Evolutionary conservation across 257 asterid genomes (phyloP).

Genomic region (Plectranthus barbatus): DNA sequence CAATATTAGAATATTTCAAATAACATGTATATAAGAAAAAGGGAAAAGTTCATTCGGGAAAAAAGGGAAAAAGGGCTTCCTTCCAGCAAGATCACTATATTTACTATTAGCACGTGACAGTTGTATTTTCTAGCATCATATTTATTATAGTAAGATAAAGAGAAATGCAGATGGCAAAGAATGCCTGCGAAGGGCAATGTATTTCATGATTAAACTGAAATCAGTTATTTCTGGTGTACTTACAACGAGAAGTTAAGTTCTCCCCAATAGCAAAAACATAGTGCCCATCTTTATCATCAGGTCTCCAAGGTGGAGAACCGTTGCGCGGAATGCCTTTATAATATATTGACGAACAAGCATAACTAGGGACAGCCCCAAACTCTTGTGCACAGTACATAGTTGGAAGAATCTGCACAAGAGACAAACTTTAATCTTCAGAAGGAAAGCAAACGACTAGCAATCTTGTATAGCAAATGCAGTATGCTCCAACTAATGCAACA

Average conservation of each 20-base stretch:
- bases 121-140: too few relatives aligned
- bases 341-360: slow-evolving; percentile 69
- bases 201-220: background rate
- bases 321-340: slow-evolving; percentile 57
- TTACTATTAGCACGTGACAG: too few relatives aligned
- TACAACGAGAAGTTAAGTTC: slow-evolving; percentile 85
- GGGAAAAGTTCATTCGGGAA: too few relatives aligned
- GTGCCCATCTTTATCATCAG: slow-evolving; percentile 89
- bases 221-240: slow-evolving; percentile 27
- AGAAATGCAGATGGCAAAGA: too few relatives aligned
- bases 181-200: too few relatives aligned
- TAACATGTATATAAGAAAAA: too few relatives aligned
- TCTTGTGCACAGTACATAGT: slow-evolving; percentile 56
- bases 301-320: slow-evolving; percentile 84
- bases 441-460: background rate
- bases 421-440: slow-evolving; percentile 17
- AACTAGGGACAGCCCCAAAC: slow-evolving; percentile 46
- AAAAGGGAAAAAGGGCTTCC: too few relatives aligned
- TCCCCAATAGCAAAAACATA: slow-evolving; percentile 67
- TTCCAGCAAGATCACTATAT: too few relatives aligned
- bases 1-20: too few relatives aligned
- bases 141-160: too few relatives aligned
- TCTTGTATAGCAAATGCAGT: background rate
- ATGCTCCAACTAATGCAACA: background rate
- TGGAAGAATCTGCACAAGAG: slow-evolving; percentile 59